Conservation (phyloP, 352 stramenopile species). For the Phytopythium delawarense region DNA sequence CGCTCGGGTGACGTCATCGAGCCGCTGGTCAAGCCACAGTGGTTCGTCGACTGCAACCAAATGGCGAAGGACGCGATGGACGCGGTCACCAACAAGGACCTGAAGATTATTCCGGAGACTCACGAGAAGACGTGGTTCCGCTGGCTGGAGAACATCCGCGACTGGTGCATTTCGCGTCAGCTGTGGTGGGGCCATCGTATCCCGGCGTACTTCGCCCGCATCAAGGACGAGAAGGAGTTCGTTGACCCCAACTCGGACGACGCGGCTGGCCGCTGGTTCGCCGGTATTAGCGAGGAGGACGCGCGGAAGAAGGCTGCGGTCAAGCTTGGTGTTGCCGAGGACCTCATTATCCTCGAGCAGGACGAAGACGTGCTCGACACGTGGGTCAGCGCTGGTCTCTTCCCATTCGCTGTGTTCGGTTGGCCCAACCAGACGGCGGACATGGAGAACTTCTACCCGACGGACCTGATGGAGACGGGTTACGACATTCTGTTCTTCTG, state of each 20-base stretch:
- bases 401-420: conserved; percentile 90
- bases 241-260: conserved; percentile 72
- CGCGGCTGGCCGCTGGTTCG: conserved; percentile 64
- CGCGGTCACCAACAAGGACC: conserved; percentile 77
- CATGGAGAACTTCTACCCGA: conserved; percentile 94
- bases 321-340: conserved; percentile 55
- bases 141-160: conserved; percentile 98
- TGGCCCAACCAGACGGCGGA: conserved; percentile 66
- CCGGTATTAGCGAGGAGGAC: conserved; percentile 79
- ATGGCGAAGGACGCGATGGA: conserved; percentile 85
- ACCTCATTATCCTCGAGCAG: conserved; percentile 89
- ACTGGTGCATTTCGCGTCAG: conserved; percentile 99
- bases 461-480: conserved; percentile 97
- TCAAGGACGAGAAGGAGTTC: conserved; percentile 69
- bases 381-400: conserved; percentile 98
- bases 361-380: conserved; percentile 99
- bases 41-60: conserved; percentile 90
- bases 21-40: conserved; percentile 99
- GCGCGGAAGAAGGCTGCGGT: conserved; percentile 81
- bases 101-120: conserved; percentile 72
- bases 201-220: conserved; percentile 96
- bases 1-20: conserved; percentile 99
- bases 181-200: conserved; percentile 99
- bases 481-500: conserved; percentile 99
- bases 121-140: conserved; percentile 96